A percentile compares a stretch with the other conserved stretches of the same genome.
Evolutionary conservation across 2,329 filamentous ascomycete genomes (phyloP).

Genomic region (Dactylella cylindrospora): DNA sequence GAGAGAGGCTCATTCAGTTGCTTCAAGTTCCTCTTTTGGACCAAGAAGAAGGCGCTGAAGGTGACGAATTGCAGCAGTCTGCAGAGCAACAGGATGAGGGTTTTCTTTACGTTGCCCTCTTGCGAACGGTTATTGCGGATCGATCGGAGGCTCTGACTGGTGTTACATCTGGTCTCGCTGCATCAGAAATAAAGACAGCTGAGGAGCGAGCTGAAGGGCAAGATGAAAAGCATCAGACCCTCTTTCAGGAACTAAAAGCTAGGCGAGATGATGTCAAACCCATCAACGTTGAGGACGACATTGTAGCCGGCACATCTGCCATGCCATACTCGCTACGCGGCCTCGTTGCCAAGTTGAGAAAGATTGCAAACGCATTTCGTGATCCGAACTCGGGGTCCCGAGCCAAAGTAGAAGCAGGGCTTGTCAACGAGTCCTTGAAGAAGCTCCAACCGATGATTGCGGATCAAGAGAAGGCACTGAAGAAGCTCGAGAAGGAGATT

Average conservation of each 20-base stretch:
- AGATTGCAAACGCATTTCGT: constrained; percentile 59
- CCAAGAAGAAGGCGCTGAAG: constrained; percentile 73
- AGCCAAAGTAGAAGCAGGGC: constrained; percentile 49
- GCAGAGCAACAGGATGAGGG: constrained; percentile 85
- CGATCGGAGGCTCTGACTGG: constrained; percentile 75
- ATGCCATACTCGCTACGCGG: constrained; percentile 56
- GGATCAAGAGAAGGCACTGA: constrained; percentile 58
- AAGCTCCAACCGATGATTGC: constrained; percentile 59
- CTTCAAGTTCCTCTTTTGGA: constrained; percentile 70
- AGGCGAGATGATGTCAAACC: constrained; percentile 55
- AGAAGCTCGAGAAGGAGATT: constrained; percentile 51
- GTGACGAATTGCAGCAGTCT: constrained; percentile 86
- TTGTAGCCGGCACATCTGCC: constrained; percentile 14
- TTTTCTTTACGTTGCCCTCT: constrained; percentile 77
- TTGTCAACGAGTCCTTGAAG: constrained; percentile 66
- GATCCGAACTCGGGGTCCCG: constrained; percentile 22
- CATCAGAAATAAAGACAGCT: constrained; percentile 67
- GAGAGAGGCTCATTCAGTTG: constrained; percentile 66
- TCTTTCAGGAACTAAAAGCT: constrained; percentile 58
- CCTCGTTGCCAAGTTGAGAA: constrained; percentile 62
- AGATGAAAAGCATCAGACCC: constrained; percentile 70
- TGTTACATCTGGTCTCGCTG: constrained; percentile 71
- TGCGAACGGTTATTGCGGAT: constrained; percentile 76
- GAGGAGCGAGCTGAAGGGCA: constrained; percentile 63
- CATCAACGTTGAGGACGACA: constrained; percentile 42